Conservation (phyloP, 176 grass and related monocot genomes). For the Alloteropsis semialata region DNA sequence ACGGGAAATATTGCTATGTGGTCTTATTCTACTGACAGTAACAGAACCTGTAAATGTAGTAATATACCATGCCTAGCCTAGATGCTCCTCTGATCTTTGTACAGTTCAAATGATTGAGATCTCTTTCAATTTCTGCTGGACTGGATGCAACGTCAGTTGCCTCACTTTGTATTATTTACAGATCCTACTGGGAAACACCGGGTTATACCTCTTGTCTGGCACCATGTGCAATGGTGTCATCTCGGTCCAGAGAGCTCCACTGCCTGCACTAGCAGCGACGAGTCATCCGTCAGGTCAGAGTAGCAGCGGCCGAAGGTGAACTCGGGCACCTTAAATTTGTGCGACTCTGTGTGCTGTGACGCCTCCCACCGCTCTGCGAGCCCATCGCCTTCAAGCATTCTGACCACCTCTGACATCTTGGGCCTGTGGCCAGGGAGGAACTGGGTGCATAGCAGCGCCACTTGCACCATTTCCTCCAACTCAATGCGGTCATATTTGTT, state of each 20-base stretch:
- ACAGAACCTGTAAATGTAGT: constrained; percentile 42
- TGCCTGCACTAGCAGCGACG: constrained; percentile 60
- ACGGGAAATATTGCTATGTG: constrained; percentile 1
- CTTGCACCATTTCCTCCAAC: constrained; percentile 84
- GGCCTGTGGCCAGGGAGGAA: constrained; percentile 71
- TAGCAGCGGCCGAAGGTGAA: constrained; percentile 55
- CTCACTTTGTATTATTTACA: constrained; percentile 39
- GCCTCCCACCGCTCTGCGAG: constrained; percentile 85
- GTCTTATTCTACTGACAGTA: constrained; percentile 30
- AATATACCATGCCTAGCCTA: constrained; percentile 44
- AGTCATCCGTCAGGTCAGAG: constrained; percentile 69
- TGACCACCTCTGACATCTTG: constrained; percentile 76
- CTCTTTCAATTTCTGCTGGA: constrained; percentile 36
- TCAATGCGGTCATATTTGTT: constrained; percentile 68
- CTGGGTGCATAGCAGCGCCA: constrained; percentile 78
- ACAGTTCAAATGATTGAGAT: constrained; percentile 35
- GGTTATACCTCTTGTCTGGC: constrained; percentile 30
- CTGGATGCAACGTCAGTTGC: constrained; percentile 19
- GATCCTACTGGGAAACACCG: constrained; percentile 25
- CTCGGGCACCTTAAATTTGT: constrained; percentile 61
- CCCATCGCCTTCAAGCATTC: constrained; percentile 88
- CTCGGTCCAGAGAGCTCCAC: constrained; percentile 89
- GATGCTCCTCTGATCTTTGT: constrained; percentile 29
- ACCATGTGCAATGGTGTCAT: constrained; percentile 32
- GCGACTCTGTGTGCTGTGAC: constrained; percentile 30